Percentiles rank a stretch among this genome's conserved stretches.
Evolutionary conservation across 2,329 filamentous ascomycete species (phyloP).

Genomic region (Zymoseptoria ardabiliae): DNA sequence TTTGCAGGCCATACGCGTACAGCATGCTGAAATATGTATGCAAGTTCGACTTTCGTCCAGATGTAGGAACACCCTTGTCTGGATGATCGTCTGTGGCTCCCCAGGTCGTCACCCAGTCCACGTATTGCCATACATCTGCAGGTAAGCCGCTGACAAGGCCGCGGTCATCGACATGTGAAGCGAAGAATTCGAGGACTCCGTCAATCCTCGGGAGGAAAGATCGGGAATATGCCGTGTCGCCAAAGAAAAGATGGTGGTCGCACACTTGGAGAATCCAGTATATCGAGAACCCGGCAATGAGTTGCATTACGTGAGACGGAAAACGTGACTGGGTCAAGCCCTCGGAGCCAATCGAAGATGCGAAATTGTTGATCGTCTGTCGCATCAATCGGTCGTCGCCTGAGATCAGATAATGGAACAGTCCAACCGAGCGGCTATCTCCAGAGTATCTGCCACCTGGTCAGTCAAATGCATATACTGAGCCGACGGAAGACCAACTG

Average conservation of each 20-base stretch:
- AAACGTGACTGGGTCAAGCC: conserved; percentile 33
- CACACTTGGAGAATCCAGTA: conserved; percentile 33
- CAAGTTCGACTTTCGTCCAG: conserved; percentile 31
- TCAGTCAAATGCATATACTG: not conserved
- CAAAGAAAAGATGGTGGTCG: conserved; percentile 34
- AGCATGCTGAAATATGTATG: conserved; percentile 38
- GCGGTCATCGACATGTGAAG: conserved; percentile 21
- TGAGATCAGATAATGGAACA: conserved; percentile 25
- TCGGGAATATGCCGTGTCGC: conserved; percentile 26
- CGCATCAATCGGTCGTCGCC: conserved; percentile 23
- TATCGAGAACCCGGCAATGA: conserved; percentile 34
- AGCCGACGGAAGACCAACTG: conserved; percentile 6
- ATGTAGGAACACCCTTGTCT: conserved; percentile 36
- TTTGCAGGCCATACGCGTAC: conserved; percentile 32
- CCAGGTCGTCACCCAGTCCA: conserved; percentile 29
- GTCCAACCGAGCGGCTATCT: conserved; percentile 18
- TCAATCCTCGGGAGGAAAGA: conserved; percentile 30
- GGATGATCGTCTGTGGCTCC: conserved; percentile 24
- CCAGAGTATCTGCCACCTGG: conserved; percentile 13
- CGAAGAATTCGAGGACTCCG: conserved; percentile 31
- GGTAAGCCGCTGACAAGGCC: conserved; percentile 25
- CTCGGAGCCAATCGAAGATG: conserved; percentile 14
- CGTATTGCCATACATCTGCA: conserved; percentile 31
- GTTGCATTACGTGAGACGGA: conserved; percentile 32
- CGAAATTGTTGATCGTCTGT: conserved; percentile 21